Conservation (phyloP, 768 basidiomycete genomes). For the Agrocybe pediades region DNA sequence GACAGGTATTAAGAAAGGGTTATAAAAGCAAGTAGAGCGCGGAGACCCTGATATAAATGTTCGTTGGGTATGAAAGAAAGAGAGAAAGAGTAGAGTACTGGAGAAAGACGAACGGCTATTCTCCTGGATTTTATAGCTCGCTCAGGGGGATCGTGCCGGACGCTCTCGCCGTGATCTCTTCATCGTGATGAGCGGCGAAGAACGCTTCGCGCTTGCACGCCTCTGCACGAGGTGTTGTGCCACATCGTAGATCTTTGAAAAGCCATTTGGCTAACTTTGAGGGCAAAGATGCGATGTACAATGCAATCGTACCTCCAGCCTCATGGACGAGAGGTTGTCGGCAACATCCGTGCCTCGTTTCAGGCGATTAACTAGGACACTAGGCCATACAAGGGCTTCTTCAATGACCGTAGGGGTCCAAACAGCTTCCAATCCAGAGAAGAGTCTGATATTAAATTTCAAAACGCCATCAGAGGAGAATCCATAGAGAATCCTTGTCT, state of each 20-base stretch:
- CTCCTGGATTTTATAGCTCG: slow-evolving; percentile 15
- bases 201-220: slow-evolving; percentile 3
- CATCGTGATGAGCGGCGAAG: slow-evolving; percentile 7
- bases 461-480: not conserved
- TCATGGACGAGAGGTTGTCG: not conserved
- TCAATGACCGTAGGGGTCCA: not conserved
- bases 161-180: slow-evolving; percentile 1
- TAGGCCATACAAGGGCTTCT: not conserved
- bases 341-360: not conserved
- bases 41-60: not conserved
- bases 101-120: not conserved
- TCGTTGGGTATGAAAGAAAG: slow-evolving; percentile 1
- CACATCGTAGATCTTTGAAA: slow-evolving; percentile 14
- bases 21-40: not conserved
- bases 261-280: slow-evolving; percentile 5
- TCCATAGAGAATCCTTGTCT: not conserved
- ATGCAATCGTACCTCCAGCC: not conserved
- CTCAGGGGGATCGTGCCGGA: not conserved
- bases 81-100: slow-evolving; percentile 12
- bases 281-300: slow-evolving; percentile 15
- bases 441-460: not conserved
- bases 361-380: not conserved
- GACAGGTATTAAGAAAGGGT: not conserved
- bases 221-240: slow-evolving; percentile 18
- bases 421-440: not conserved